These are phyloP conservation scores for Mayamaea pseudoterrestris DNA, from an alignment of 108 stramenopile genomes.

Conservation along the genomic window DNA sequence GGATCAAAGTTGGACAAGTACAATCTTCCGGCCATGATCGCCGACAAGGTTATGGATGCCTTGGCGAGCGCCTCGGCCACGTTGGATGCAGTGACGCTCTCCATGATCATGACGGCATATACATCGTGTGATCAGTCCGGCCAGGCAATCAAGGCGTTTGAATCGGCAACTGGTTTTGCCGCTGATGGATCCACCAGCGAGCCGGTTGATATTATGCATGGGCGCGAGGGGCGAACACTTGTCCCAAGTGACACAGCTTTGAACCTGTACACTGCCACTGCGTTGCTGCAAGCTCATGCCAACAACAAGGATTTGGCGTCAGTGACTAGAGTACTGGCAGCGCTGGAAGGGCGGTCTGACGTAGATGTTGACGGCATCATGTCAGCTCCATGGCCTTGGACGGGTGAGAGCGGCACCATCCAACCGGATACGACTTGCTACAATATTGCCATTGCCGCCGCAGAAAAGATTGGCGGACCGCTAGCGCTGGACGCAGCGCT, in stretches of 20 bases:
- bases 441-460: slow-evolving; percentile 70
- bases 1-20: slow-evolving; percentile 29
- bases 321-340: slow-evolving; percentile 51
- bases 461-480: slow-evolving; percentile 38
- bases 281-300: slow-evolving; percentile 64
- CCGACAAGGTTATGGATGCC: slow-evolving; percentile 73
- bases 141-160: slow-evolving; percentile 55
- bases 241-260: slow-evolving; percentile 33
- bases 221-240: slow-evolving; percentile 11
- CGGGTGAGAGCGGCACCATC: slow-evolving; percentile 40
- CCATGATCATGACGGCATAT: slow-evolving; percentile 66
- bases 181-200: slow-evolving; percentile 37
- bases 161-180: slow-evolving; percentile 51
- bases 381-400: slow-evolving; percentile 54
- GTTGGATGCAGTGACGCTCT: slow-evolving; percentile 61
- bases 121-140: slow-evolving; percentile 44
- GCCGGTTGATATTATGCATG: neutral
- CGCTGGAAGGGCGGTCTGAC: slow-evolving; percentile 50
- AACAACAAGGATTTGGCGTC: slow-evolving; percentile 37
- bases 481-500: slow-evolving; percentile 1
- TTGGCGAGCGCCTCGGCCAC: slow-evolving; percentile 51
- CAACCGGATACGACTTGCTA: slow-evolving; percentile 56
- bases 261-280: slow-evolving; percentile 57
- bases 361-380: slow-evolving; percentile 24
- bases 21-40: slow-evolving; percentile 42